phyloP scores from a whole-genome alignment of 345 rosid species.

The Hibiscus trionum region DNA sequence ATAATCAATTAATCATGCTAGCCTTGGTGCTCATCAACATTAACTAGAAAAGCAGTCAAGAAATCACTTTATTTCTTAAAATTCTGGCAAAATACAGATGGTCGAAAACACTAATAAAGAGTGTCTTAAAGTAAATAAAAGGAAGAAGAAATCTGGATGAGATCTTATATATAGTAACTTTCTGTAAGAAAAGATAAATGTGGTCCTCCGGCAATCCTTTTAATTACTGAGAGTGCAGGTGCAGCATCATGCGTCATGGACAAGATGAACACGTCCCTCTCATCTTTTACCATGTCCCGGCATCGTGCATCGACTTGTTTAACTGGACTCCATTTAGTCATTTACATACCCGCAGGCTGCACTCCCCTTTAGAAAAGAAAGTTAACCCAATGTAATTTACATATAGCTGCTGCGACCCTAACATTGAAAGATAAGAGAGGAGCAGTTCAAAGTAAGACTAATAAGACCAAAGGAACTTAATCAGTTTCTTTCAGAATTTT shows the following conservation, averaged over 20 bases:
- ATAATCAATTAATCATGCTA: no score
- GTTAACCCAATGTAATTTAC: background rate
- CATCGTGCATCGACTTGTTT: background rate
- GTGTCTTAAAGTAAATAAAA: background rate
- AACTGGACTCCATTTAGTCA: slow-evolving; percentile 11
- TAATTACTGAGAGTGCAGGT: background rate
- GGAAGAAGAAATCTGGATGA: background rate
- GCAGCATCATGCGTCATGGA: slow-evolving; percentile 9
- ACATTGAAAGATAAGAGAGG: background rate
- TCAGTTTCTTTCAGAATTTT: background rate
- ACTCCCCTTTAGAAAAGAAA: background rate
- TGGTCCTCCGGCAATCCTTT: slow-evolving; percentile 10
- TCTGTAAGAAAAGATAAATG: background rate
- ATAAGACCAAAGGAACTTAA: background rate
- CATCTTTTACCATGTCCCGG: slow-evolving; percentile 1
- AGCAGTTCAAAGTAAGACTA: slow-evolving; percentile 2
- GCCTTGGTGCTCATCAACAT: no score
- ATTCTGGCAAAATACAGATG: background rate
- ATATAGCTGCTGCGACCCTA: background rate
- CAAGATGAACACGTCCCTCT: background rate
- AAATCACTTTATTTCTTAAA: background rate
- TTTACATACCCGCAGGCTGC: background rate
- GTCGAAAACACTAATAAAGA: background rate
- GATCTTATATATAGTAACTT: background rate
- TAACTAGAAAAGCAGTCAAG: background rate